Evolutionary conservation across 495 filamentous ascomycete species (phyloP).

Genomic region (Haplographium delicatum): DNA sequence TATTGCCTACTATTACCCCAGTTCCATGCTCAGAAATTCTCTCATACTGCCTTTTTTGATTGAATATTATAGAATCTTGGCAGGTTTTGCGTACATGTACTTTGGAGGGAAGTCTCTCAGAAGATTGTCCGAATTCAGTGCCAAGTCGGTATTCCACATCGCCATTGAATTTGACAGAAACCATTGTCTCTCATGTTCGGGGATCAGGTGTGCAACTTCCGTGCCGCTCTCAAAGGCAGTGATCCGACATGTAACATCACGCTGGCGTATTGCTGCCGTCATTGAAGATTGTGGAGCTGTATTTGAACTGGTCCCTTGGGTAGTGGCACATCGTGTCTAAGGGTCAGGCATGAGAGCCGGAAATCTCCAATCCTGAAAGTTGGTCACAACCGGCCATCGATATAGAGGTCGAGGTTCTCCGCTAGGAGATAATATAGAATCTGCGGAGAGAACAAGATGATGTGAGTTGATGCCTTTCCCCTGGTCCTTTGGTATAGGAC

Average conservation of each 20-base stretch:
- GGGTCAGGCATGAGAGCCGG: background rate
- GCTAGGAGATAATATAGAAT: background rate
- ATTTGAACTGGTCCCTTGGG: background rate
- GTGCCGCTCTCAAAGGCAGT: slow-evolving; percentile 1
- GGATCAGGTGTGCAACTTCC: slow-evolving; percentile 1
- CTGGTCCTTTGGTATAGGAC: too few relatives aligned
- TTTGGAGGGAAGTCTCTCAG: background rate
- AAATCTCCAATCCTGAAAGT: slow-evolving; percentile 14
- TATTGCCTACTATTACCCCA: too few relatives aligned
- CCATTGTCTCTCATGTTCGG: background rate
- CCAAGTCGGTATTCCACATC: background rate
- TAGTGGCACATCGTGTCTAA: background rate
- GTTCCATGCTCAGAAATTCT: too few relatives aligned
- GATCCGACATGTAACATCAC: slow-evolving; percentile 8
- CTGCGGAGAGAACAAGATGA: background rate
- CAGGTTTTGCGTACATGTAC: too few relatives aligned
- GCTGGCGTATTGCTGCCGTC: slow-evolving; percentile 4
- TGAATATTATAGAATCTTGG: too few relatives aligned
- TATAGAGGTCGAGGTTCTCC: background rate
- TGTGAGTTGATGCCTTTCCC: too few relatives aligned
- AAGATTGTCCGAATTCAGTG: background rate
- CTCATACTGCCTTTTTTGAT: too few relatives aligned
- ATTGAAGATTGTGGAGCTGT: slow-evolving; percentile 5
- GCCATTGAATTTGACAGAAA: background rate
- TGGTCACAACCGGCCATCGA: slow-evolving; percentile 7